phyloP scores from a whole-genome alignment of 768 basidiomycete genomes.

The Leucocoprinus leucothites region DNA sequence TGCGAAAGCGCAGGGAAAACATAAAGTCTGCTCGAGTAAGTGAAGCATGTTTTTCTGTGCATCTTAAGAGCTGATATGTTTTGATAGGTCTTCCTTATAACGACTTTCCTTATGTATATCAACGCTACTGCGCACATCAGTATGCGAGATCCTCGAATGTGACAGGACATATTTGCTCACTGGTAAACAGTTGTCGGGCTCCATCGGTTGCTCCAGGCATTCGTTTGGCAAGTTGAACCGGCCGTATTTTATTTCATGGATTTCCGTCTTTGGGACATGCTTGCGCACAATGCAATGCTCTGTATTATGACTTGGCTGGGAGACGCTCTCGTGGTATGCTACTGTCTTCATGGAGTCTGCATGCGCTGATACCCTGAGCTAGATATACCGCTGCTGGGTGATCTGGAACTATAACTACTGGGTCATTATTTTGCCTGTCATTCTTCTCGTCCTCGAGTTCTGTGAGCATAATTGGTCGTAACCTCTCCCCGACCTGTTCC shows the following conservation, averaged over 20 bases:
- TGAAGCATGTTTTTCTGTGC: neutral
- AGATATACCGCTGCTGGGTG: slow-evolving; percentile 29
- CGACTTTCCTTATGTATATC: slow-evolving; percentile 23
- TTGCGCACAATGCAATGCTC: slow-evolving; percentile 19
- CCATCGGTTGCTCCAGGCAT: slow-evolving; percentile 22
- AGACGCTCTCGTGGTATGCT: slow-evolving; percentile 25
- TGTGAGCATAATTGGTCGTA: slow-evolving; percentile 18
- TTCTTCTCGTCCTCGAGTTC: slow-evolving; percentile 19
- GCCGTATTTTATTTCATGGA: slow-evolving; percentile 21
- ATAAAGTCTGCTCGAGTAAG: slow-evolving; percentile 14
- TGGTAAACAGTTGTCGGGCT: slow-evolving; percentile 15
- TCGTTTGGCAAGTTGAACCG: slow-evolving; percentile 17
- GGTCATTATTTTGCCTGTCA: slow-evolving; percentile 20
- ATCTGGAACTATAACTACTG: slow-evolving; percentile 22
- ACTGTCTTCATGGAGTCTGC: neutral
- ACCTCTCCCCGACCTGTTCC: neutral
- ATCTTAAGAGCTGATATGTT: neutral
- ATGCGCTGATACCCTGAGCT: neutral
- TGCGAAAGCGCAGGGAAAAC: slow-evolving; percentile 13
- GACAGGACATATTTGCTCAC: neutral
- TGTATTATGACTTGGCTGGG: slow-evolving; percentile 27
- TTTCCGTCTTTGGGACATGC: slow-evolving; percentile 23
- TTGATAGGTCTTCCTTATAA: slow-evolving; percentile 21
- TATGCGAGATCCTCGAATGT: neutral
- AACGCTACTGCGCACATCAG: slow-evolving; percentile 23